phyloP scores from a whole-genome alignment of 805 yeast genomes.

The Nematodospora valgi region DNA sequence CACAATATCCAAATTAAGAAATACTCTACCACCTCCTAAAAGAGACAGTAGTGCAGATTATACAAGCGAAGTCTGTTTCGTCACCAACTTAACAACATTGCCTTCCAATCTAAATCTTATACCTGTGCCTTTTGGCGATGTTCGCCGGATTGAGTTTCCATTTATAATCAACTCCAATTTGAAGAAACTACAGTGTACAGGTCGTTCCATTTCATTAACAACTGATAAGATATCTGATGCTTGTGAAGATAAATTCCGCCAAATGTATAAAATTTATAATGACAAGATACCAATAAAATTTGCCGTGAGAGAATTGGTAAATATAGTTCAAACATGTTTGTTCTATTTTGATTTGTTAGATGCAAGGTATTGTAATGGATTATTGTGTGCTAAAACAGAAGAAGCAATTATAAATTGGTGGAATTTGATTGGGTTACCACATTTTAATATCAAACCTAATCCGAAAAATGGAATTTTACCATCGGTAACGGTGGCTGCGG shows the following conservation, averaged over 20 bases:
- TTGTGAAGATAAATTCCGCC: constrained; percentile 75
- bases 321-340: constrained; percentile 69
- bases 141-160: constrained; percentile 45
- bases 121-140: constrained; percentile 62
- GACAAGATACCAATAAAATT: constrained; percentile 51
- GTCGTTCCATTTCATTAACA: constrained; percentile 73
- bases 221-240: constrained; percentile 69
- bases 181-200: constrained; percentile 76
- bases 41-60: background rate
- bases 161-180: constrained; percentile 77
- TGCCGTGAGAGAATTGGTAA: constrained; percentile 72
- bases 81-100: constrained; percentile 78
- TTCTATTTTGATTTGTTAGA: constrained; percentile 74
- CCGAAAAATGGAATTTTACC: constrained; percentile 56
- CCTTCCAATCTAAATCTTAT: constrained; percentile 73
- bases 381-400: constrained; percentile 75
- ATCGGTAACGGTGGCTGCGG: constrained; percentile 69
- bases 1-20: constrained; percentile 2
- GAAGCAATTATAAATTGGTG: constrained; percentile 78
- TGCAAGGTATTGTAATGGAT: constrained; percentile 74
- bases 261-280: constrained; percentile 59
- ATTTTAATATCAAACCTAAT: constrained; percentile 37
- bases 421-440: constrained; percentile 62
- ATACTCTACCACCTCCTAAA: background rate
- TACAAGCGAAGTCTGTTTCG: constrained; percentile 47